Evolutionary conservation across 1,284 basidiomycete genomes (phyloP).

Genomic region (Leucoagaricus sp.): DNA sequence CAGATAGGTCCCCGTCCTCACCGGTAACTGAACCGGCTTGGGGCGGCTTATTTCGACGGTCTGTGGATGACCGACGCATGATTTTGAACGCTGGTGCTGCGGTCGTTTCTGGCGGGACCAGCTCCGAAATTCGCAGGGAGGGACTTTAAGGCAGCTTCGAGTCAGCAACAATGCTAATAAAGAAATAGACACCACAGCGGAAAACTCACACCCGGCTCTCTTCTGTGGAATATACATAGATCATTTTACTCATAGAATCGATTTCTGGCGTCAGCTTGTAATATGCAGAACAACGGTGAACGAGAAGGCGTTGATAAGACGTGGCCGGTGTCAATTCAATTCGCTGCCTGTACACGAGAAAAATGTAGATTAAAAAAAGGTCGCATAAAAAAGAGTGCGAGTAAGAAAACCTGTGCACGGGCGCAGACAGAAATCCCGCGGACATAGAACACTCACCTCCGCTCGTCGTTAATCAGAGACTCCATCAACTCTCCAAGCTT

Average conservation of each 20-base stretch:
- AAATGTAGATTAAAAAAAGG: slow-evolving; percentile 12
- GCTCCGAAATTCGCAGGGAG: slow-evolving; percentile 62
- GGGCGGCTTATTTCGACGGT: slow-evolving; percentile 53
- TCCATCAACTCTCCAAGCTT: slow-evolving; percentile 84
- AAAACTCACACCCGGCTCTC: slow-evolving; percentile 74
- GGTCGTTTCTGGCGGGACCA: slow-evolving; percentile 74
- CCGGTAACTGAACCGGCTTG: slow-evolving; percentile 68
- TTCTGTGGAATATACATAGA: slow-evolving; percentile 51
- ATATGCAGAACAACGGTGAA: slow-evolving; percentile 80
- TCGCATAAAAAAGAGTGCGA: slow-evolving; percentile 2
- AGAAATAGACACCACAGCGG: slow-evolving; percentile 9
- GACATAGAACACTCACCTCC: slow-evolving; percentile 49
- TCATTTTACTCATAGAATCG: slow-evolving; percentile 63
- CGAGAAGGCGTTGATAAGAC: slow-evolving; percentile 79
- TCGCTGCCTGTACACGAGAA: slow-evolving; percentile 44
- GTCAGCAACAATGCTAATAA: slow-evolving; percentile 14
- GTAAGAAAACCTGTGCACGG: neutral
- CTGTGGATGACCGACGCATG: slow-evolving; percentile 64
- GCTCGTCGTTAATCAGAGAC: slow-evolving; percentile 63
- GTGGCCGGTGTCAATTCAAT: slow-evolving; percentile 67
- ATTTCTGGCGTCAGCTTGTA: slow-evolving; percentile 70
- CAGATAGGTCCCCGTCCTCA: slow-evolving; percentile 74
- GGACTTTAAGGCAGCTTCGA: slow-evolving; percentile 47
- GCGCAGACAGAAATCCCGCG: slow-evolving; percentile 11
- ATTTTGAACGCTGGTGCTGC: slow-evolving; percentile 79